These are phyloP conservation scores for Claviceps quebecensis DNA, from an alignment of 2,329 filamentous ascomycete species.

Conservation along the genomic window DNA sequence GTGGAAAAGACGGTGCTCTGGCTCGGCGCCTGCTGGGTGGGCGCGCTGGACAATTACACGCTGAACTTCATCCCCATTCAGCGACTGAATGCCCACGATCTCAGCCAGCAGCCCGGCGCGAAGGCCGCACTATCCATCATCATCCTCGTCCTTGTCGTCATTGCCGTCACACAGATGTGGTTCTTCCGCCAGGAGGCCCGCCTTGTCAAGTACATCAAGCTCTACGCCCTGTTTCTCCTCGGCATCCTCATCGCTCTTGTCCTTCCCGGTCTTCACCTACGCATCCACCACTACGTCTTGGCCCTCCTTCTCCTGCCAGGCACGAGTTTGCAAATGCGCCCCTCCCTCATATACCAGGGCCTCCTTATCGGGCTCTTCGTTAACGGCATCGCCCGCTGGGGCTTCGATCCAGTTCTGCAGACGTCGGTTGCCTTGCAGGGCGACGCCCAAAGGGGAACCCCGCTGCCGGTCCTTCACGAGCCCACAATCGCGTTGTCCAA, in stretches of 20 bases:
- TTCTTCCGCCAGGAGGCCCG: constrained; percentile 76
- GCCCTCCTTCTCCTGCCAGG: constrained; percentile 77
- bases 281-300: constrained; percentile 92
- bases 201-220: constrained; percentile 59
- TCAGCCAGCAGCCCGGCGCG: constrained; percentile 79
- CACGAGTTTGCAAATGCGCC: constrained; percentile 76
- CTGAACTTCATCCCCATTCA: constrained; percentile 89
- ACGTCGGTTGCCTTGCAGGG: constrained; percentile 60
- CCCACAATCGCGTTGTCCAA: constrained; percentile 32
- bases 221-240: constrained; percentile 57
- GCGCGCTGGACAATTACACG: constrained; percentile 86
- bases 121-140: constrained; percentile 69
- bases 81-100: constrained; percentile 79
- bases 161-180: constrained; percentile 66
- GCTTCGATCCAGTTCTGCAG: constrained; percentile 78
- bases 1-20: constrained; percentile 83
- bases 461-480: constrained; percentile 39
- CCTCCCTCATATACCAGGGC: constrained; percentile 76
- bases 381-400: constrained; percentile 89
- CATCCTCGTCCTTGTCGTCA: constrained; percentile 51
- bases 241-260: constrained; percentile 57
- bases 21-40: constrained; percentile 83
- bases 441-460: constrained; percentile 48
- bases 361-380: constrained; percentile 82
- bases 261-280: constrained; percentile 64